A percentile compares a stretch with the other conserved stretches of the same genome.
phyloP scores from a whole-genome alignment of 306 rosid species.

The Quercus robur region DNA sequence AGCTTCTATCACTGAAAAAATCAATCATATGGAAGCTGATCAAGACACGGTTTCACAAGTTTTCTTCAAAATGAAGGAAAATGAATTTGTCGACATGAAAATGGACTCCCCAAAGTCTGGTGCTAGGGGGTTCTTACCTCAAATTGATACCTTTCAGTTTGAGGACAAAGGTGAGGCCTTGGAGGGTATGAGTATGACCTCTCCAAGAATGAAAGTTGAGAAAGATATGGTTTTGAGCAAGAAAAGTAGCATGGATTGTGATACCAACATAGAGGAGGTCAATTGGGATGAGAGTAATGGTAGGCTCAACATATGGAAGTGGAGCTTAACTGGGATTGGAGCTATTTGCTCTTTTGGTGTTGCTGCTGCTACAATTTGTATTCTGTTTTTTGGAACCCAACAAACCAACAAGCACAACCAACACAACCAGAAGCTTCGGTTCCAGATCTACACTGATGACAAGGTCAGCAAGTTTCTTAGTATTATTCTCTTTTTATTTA shows the following conservation, averaged over 20 bases:
- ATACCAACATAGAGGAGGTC: slow-evolving; percentile 15
- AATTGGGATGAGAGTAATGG: slow-evolving; percentile 23
- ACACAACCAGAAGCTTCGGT: slow-evolving; percentile 45
- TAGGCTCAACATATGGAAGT: slow-evolving; percentile 55
- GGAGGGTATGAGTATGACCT: slow-evolving; percentile 25
- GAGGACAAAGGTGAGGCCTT: slow-evolving; percentile 43
- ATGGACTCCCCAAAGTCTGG: slow-evolving; percentile 65
- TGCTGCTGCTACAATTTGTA: slow-evolving; percentile 81
- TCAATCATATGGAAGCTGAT: slow-evolving; percentile 30
- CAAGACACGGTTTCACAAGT: slow-evolving; percentile 46
- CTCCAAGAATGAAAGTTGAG: slow-evolving; percentile 46
- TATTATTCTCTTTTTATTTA: not conserved
- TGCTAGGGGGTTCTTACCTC: slow-evolving; percentile 35
- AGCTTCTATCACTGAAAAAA: slow-evolving; percentile 3
- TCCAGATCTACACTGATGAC: slow-evolving; percentile 65
- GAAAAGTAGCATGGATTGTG: slow-evolving; percentile 21
- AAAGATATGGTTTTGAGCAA: slow-evolving; percentile 18
- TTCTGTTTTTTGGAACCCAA: slow-evolving; percentile 53
- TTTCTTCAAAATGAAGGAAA: slow-evolving; percentile 59
- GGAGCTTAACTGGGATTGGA: slow-evolving; percentile 74
- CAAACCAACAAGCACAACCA: slow-evolving; percentile 36
- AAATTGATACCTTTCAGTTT: slow-evolving; percentile 30
- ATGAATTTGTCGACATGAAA: slow-evolving; percentile 80
- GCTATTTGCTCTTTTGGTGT: slow-evolving; percentile 87
- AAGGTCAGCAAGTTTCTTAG: slow-evolving; percentile 46